Evolutionary conservation across 306 rosid genomes (phyloP).

Genomic region (Senna tora): DNA sequence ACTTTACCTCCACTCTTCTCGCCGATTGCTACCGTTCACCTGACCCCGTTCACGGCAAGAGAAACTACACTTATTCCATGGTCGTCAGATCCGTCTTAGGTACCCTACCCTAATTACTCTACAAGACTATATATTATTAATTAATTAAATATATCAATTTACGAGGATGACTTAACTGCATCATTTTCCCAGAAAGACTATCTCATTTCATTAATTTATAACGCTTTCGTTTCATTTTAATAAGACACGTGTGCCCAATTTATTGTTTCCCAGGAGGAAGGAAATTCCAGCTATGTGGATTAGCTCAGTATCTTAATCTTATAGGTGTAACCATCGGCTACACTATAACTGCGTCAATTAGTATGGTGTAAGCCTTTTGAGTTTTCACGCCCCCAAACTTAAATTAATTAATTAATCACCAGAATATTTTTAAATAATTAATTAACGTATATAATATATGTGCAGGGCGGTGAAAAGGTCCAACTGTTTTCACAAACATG

Average conservation of each 20-base stretch:
- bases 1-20: constrained; percentile 75
- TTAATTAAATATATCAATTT: too few relatives aligned
- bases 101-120: too few relatives aligned
- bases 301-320: constrained; percentile 79
- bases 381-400: too few relatives aligned
- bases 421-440: too few relatives aligned
- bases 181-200: neutral
- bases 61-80: constrained; percentile 80
- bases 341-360: constrained; percentile 85
- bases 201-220: neutral
- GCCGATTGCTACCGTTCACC: constrained; percentile 75
- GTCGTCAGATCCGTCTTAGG: constrained; percentile 69
- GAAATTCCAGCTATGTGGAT: constrained; percentile 69
- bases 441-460: neutral
- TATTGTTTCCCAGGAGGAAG: constrained; percentile 55
- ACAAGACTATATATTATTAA: too few relatives aligned
- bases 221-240: neutral
- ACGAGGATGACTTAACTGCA: too few relatives aligned
- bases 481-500: constrained; percentile 78
- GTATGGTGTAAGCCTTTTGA: constrained; percentile 72
- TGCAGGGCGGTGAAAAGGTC: constrained; percentile 82
- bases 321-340: constrained; percentile 77
- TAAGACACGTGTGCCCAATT: neutral
- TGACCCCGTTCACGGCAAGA: constrained; percentile 71
- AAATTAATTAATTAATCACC: too few relatives aligned